Evolutionary conservation across 768 basidiomycete species (phyloP).

Genomic region (Leccinum broughii): DNA sequence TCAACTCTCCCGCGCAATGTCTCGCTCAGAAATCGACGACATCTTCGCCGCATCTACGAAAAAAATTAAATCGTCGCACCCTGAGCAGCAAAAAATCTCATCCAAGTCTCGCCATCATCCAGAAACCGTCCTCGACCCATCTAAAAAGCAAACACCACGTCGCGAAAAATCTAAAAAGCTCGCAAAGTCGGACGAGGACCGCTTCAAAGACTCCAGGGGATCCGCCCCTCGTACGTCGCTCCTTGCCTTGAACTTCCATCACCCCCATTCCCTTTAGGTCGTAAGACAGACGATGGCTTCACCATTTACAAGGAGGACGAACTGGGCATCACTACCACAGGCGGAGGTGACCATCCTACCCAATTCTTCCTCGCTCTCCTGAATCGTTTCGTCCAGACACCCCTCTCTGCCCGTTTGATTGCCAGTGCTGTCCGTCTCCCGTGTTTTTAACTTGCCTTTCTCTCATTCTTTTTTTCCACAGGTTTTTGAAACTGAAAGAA

Average conservation of each 20-base stretch:
- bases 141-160: constrained; percentile 34
- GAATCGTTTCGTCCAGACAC: constrained; percentile 56
- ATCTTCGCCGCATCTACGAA: constrained; percentile 65
- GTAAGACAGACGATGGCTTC: constrained; percentile 80
- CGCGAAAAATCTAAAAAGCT: constrained; percentile 27
- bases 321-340: constrained; percentile 63
- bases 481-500: constrained; percentile 26
- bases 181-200: constrained; percentile 39
- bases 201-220: constrained; percentile 77
- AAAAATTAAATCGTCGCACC: constrained; percentile 27
- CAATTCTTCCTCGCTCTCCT: constrained; percentile 11
- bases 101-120: constrained; percentile 29
- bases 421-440: constrained; percentile 72
- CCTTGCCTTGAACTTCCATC: constrained; percentile 7
- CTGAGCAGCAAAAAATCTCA: constrained; percentile 1
- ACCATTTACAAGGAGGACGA: constrained; percentile 81
- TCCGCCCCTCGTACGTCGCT: constrained; percentile 59
- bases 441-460: not conserved
- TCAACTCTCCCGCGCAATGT: constrained; percentile 31
- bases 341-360: constrained; percentile 60
- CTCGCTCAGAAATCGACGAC: constrained; percentile 80
- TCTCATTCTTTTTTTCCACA: constrained; percentile 8
- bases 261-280: constrained; percentile 47
- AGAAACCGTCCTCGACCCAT: constrained; percentile 70
- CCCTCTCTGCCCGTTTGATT: constrained; percentile 84